A percentile compares a stretch with the other conserved stretches of the same genome.
phyloP scores from a whole-genome alignment of 495 filamentous ascomycete genomes.

The Neurospora tetraspora region DNA sequence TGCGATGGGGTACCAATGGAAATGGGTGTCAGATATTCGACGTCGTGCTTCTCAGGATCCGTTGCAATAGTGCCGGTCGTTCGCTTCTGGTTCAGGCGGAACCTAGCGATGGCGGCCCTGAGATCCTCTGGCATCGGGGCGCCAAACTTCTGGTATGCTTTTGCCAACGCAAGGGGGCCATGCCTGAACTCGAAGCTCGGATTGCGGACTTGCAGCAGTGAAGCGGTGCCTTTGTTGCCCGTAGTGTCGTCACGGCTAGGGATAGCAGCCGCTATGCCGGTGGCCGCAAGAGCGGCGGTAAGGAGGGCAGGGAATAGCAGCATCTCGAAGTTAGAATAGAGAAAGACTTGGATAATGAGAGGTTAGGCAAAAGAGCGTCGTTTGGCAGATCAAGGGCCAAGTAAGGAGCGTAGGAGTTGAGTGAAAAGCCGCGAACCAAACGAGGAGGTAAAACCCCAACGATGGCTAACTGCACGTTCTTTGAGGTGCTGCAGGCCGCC shows the following conservation, averaged over 20 bases:
- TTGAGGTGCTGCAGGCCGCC: neutral
- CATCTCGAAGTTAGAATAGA: slow-evolving; percentile 1
- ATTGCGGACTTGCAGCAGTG: slow-evolving; percentile 43
- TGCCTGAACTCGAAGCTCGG: slow-evolving; percentile 30
- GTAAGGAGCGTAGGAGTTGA: neutral
- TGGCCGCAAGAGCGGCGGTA: slow-evolving; percentile 27
- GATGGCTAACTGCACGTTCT: neutral
- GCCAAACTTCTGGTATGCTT: slow-evolving; percentile 50
- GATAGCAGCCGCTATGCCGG: slow-evolving; percentile 28
- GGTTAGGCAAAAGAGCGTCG: neutral
- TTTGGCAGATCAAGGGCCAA: neutral
- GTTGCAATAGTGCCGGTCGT: slow-evolving; percentile 32
- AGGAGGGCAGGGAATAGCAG: slow-evolving; percentile 6
- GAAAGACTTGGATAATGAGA: neutral
- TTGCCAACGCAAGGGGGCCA: slow-evolving; percentile 43
- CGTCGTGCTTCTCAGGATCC: slow-evolving; percentile 47
- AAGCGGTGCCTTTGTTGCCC: slow-evolving; percentile 17
- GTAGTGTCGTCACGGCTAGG: slow-evolving; percentile 12
- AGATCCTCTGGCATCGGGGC: slow-evolving; percentile 24
- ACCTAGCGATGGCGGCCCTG: neutral
- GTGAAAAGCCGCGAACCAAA: neutral
- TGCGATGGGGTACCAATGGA: slow-evolving; percentile 48
- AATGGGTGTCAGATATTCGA: slow-evolving; percentile 59
- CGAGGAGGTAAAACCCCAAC: neutral
- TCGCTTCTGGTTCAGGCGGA: slow-evolving; percentile 1